Base-by-base conservation (phyloP, 495 filamentous ascomycete genomes). In the Xylaria palmicola region DNA sequence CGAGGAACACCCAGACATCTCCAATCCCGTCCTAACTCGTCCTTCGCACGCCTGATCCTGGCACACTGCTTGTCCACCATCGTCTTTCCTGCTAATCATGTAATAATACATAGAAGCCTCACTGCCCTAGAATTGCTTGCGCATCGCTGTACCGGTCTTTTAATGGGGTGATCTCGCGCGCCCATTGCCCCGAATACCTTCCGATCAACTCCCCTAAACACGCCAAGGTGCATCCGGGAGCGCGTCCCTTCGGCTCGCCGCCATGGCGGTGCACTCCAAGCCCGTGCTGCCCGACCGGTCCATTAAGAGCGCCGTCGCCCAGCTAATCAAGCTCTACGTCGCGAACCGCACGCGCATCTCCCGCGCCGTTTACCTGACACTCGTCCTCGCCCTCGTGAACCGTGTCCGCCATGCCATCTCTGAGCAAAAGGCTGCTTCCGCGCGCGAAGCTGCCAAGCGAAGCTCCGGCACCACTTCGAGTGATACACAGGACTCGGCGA, bases 361-460 rank as follows among this genome's bases (percentile, higher is more conserved):
- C 8, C 90, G 93, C 71, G 86, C 86, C 44, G 87, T 97, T 64
- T 98, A 96, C 77, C 81, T 98, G 37, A 89, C 91, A n/a, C 85
- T 98, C 58, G 90, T 95, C 62, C 79, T 95, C 56, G 90, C 92
- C 37, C 86, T 98, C 54, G 82, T 90, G 36, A 91, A 96, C 72
- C 91, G 95, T 63, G 86, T 97, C 32, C 92, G 92, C 65, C 87
- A 91, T 85, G 92, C 92, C 61, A 87, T 98, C 68, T 85, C 86
- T 64, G 92, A 97, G 70, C 95, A 98, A 72, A 97, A 94, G 72
- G 90, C 91, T 7, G 91, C 94, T 9, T 88, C 92, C 8, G 76
- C 76, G 10, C 88, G 89, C 53, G 88, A 91, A 60, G 84, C 85
- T 1, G 84, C 86, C 65, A 71, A 85, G 60, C 84, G 84, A 29